A percentile compares a stretch with the other conserved stretches of the same genome.
These are phyloP conservation scores for Tetracentron sinense DNA, from an alignment of 164 flowering plant species.

Conservation along the genomic window DNA sequence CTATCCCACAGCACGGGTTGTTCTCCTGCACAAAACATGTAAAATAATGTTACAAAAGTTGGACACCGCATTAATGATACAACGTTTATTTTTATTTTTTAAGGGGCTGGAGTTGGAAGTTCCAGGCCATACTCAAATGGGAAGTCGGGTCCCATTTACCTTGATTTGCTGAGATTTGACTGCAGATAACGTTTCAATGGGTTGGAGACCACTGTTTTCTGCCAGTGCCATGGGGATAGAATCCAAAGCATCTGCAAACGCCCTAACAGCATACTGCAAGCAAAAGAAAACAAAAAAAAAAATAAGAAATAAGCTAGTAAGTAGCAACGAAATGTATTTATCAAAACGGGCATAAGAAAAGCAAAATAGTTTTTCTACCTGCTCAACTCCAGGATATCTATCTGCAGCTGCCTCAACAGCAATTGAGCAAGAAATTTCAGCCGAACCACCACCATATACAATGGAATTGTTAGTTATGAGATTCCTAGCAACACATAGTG, in stretches of 20 bases:
- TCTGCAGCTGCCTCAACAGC: slow-evolving; percentile 98
- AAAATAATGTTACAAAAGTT: slow-evolving; percentile 1
- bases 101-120: not conserved
- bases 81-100: too few relatives aligned
- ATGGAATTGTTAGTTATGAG: slow-evolving; percentile 90
- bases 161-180: slow-evolving; percentile 94
- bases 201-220: slow-evolving; percentile 97
- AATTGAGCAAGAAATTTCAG: slow-evolving; percentile 93
- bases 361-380: slow-evolving; percentile 38
- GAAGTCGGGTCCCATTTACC: slow-evolving; percentile 32
- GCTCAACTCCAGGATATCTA: slow-evolving; percentile 91
- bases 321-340: not conserved
- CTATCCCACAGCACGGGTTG: slow-evolving; percentile 74
- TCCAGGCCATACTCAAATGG: too few relatives aligned
- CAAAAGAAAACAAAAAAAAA: slow-evolving; percentile 6
- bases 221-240: slow-evolving; percentile 96
- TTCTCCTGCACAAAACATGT: slow-evolving; percentile 89
- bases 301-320: too few relatives aligned
- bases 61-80: not conserved
- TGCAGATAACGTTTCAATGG: slow-evolving; percentile 90
- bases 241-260: slow-evolving; percentile 95
- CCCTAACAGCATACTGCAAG: slow-evolving; percentile 97
- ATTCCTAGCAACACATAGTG: slow-evolving; percentile 92
- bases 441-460: slow-evolving; percentile 98
- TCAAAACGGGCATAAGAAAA: not conserved